Base-by-base conservation (phyloP, 73 alveolate species). In the Urostyla sp. region DNA sequence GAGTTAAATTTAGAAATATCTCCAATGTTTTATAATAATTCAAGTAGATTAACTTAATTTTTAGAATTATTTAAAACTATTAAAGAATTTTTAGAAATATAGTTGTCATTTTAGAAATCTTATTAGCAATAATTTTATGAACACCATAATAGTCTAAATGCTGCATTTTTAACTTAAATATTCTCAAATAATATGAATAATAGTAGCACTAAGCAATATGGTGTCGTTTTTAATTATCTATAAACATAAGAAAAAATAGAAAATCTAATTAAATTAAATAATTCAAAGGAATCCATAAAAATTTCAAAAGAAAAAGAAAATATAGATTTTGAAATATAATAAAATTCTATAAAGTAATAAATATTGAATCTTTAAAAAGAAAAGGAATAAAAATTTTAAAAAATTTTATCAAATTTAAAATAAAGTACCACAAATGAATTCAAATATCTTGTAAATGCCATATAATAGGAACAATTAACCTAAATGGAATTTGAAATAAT, bases 181-280 rank as follows among this genome's bases (percentile, higher is more conserved):
- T 50, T 63, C n/a, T 43, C 61, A 13, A 63, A 63, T 43, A 60
- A 63, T 43, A 11, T 11, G 51, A 44, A 63, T 26, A 18, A 24
- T 10, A 6, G n/a, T 10, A 46, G 37, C 1, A 38, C 61, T 3
- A 63, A 63, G 79, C 37, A 63, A 24, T 60, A 63, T 32, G 60
- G 37, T 18, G 28, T 43, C 1, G 50, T 40, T 18, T 63, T 63
- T 32, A 63, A 63, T 46, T 27, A 43, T 6, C 11, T 63, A 1
- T 38, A 46, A 7, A 63, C 44, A 13, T 27, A 63, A 24, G 79
- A 63, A 27, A 63, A 63, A 48, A 63, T 63, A 24, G 79, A 63
- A 3, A 13, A 24, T 44, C 4, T 63, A 5, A 21, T 43, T 21
- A 4, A 34, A 4, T 24, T 43, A 43, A 37, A 43, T 40, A 63